Evolutionary conservation across 805 yeast genomes (phyloP), one percentile per base, ranked within the genome.

Genomic region (Zygotorulaspora chibaensis): DNA sequence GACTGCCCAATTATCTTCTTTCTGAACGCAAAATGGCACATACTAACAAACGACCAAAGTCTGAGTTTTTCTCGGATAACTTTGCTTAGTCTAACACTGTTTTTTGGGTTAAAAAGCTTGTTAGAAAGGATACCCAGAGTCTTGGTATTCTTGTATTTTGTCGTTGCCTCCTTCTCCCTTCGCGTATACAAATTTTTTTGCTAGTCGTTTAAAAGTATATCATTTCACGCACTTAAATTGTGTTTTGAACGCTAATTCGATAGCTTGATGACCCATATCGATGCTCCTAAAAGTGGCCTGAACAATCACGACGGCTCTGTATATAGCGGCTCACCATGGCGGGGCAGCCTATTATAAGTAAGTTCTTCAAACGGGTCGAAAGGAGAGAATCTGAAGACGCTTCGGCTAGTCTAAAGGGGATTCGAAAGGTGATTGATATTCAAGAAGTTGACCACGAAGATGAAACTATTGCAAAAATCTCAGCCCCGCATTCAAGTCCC

Each of bases 331-430:
- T 4, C 15, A 29, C 33, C 8, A 29, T 18, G 67, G 47, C 51
- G 2, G 43, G 41, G 10, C 68, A 64, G 39, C 63, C 65, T 2
- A 49, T 59, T 5, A 64, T 64, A 3, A 64, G 67, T 40, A 52
- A 51, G 42, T 65, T 65, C 35, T 65, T 65, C 43, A 62, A 56
- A 43, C 13, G 30, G 17, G 17, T 23, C n/a, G 15, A 37, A 35
- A 40, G 33, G 34, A 15, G 11, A 18, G 36, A 38, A 37, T n/a
- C 5, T 9, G 35, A 29, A 9, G 7, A 25, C 17, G 29, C 15
- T 7, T 34, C 29, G 11, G 8, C 26, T 43, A 25, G 36, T 28
- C 8, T 49, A 23, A 40, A 16, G 17, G 5, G 35, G 40, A 13
- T 37, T 30, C 38, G 10, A 15, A 26, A 11, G 25, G 13, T 17